phyloP scores from a whole-genome alignment of 116 monocot genomes.

The Trichopus zeylanicus region DNA sequence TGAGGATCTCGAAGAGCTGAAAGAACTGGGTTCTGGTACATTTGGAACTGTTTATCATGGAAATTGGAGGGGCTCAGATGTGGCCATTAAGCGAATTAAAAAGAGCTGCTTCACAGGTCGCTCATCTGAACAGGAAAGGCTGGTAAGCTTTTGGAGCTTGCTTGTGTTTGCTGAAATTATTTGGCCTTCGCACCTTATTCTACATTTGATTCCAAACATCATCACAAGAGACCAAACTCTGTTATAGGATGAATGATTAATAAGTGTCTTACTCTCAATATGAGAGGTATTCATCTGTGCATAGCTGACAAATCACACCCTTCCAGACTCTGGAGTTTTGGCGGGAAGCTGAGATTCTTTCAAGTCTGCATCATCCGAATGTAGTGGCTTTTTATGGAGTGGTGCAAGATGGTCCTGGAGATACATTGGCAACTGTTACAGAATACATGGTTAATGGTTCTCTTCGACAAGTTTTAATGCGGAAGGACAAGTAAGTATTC shows the following conservation, averaged over 20 bases:
- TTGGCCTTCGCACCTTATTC: not conserved
- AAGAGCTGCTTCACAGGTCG: slow-evolving; percentile 90
- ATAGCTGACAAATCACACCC: slow-evolving; percentile 1
- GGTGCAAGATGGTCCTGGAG: slow-evolving; percentile 82
- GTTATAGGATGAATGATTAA: too few relatives aligned
- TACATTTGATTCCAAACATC: not conserved
- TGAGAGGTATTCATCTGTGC: too few relatives aligned
- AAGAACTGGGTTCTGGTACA: slow-evolving; percentile 92
- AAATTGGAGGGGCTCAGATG: slow-evolving; percentile 96
- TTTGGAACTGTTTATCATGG: slow-evolving; percentile 99
- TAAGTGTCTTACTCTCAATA: too few relatives aligned
- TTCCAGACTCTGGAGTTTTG: slow-evolving; percentile 83
- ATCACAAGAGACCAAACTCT: not conserved
- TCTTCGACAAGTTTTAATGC: slow-evolving; percentile 76
- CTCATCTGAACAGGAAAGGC: slow-evolving; percentile 89
- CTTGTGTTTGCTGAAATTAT: not conserved
- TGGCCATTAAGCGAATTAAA: slow-evolving; percentile 95
- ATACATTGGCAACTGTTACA: slow-evolving; percentile 84
- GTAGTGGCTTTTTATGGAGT: slow-evolving; percentile 98
- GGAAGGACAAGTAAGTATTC: slow-evolving; percentile 64
- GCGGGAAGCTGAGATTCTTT: slow-evolving; percentile 96
- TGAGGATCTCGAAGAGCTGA: slow-evolving; percentile 90
- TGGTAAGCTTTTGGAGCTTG: slow-evolving; percentile 32
- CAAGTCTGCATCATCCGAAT: slow-evolving; percentile 96
- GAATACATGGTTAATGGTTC: slow-evolving; percentile 99